Base-by-base conservation (phyloP, 2,329 filamentous ascomycete genomes). In the Stagonosporopsis cucurbitacearum region DNA sequence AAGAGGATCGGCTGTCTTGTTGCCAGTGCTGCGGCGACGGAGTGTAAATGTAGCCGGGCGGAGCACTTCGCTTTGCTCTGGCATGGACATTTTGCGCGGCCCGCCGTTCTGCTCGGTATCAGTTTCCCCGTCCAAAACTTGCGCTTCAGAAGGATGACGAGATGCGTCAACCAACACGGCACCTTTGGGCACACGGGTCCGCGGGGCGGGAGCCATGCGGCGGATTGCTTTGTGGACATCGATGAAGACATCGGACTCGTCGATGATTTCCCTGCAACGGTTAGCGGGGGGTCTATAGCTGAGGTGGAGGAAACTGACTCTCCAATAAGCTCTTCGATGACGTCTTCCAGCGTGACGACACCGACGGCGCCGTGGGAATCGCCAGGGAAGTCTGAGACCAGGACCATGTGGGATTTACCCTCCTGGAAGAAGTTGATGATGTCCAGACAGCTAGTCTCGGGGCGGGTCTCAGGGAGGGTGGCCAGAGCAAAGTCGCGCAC, bases 341-440 rank as follows among this genome's bases (percentile, higher is more conserved):
- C 95, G 75, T 99, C 95, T 75, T 99, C 95, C 2, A 99, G 80
- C 0, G 95, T 99, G 15, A 99, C 92, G 3, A 99, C 95, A 52
- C 95, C 95, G 12, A 96, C 81, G 6, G 93, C 92, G 41, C 95
- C 95, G 68, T 90, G 88, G 68, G 96, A 88, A 63, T 96, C 91
- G n/a, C 94, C 93, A 1, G 95, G 95, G 62, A 80, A 85, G 69
- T 96, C 91, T 0, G 94, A 97, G 8, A 98, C 95, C 25, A 99
- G 81, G 0, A 98, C 94, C 93, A 99, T 96, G 76, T 99, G 95
- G 1, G 93, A 96, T 75, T 99, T 99, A 68, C 95, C 95, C 80
- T 99, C 95, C 76, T 99, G 95, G 80, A 99, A 99, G 77, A 97
- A 99, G 79, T 99, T 99, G 78, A 99, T 92, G 69, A 99, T 98